A percentile compares a stretch with the other conserved stretches of the same genome.
These are phyloP conservation scores for Thielaviopsis euricoi DNA, from an alignment of 2,329 filamentous ascomycete genomes.

Conservation along the genomic window DNA sequence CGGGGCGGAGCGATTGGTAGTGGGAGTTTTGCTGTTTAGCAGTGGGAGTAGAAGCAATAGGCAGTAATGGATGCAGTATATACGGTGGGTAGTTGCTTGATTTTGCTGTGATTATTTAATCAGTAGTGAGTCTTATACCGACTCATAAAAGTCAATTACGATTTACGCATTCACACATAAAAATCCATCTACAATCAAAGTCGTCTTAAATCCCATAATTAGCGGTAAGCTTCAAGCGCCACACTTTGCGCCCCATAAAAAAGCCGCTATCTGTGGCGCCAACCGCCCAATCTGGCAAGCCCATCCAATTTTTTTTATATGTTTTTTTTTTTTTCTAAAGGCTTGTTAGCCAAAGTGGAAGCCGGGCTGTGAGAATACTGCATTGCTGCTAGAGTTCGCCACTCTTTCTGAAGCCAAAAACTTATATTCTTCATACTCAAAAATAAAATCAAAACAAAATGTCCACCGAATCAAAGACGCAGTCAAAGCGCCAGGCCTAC, in stretches of 20 bases:
- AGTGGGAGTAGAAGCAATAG: no score
- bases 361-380: background rate
- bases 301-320: background rate
- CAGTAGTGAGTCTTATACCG: no score
- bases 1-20: no score
- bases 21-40: no score
- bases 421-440: background rate
- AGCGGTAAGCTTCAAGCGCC: background rate
- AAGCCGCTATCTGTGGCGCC: background rate
- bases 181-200: no score
- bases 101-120: no score
- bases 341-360: background rate
- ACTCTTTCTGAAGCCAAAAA: background rate
- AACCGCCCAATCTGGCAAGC: background rate
- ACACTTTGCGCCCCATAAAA: background rate
- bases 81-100: no score
- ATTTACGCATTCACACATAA: no score
- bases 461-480: constrained; percentile 29
- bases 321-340: background rate
- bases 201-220: background rate
- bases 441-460: background rate
- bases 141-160: no score
- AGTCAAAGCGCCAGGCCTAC: constrained; percentile 50
- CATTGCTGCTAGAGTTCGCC: background rate
- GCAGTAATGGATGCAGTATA: no score